phyloP scores from a whole-genome alignment of 1,284 basidiomycete genomes.

The Irpex rosettiformis region DNA sequence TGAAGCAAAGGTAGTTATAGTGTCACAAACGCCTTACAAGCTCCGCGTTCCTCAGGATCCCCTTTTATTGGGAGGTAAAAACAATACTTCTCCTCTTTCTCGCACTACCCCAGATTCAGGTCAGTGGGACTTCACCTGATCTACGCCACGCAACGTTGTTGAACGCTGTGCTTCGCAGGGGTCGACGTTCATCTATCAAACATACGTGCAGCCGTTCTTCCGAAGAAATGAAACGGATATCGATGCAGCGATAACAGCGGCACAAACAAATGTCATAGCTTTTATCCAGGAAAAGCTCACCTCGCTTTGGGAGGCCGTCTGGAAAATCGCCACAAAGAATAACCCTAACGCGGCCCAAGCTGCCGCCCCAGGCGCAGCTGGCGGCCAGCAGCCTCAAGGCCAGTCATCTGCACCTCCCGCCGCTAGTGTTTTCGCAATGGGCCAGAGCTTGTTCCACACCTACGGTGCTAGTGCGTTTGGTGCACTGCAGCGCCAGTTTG shows the following conservation, averaged over 20 bases:
- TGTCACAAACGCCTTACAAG: neutral
- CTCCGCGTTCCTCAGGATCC: constrained; percentile 50
- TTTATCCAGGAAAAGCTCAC: constrained; percentile 50
- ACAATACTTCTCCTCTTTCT: constrained; percentile 71
- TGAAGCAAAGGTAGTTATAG: neutral
- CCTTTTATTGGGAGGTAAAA: constrained; percentile 77
- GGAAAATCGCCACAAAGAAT: constrained; percentile 41
- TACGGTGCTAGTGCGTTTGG: constrained; percentile 16
- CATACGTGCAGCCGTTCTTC: constrained; percentile 67
- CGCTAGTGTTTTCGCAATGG: constrained; percentile 9
- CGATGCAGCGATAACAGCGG: constrained; percentile 56
- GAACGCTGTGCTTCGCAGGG: constrained; percentile 42
- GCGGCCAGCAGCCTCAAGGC: constrained; percentile 1
- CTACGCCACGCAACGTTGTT: neutral
- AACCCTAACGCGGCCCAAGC: constrained; percentile 16
- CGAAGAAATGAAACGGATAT: constrained; percentile 62
- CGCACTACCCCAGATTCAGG: constrained; percentile 72
- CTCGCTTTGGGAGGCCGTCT: constrained; percentile 43
- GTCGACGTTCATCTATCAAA: constrained; percentile 67
- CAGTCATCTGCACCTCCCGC: neutral
- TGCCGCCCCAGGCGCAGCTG: neutral
- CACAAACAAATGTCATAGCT: constrained; percentile 47
- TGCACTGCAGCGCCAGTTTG: constrained; percentile 7
- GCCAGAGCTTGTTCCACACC: constrained; percentile 9
- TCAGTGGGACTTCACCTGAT: constrained; percentile 28